Evolutionary conservation across 345 rosid genomes (phyloP).

Genomic region (Gossypium ekmanianum): DNA sequence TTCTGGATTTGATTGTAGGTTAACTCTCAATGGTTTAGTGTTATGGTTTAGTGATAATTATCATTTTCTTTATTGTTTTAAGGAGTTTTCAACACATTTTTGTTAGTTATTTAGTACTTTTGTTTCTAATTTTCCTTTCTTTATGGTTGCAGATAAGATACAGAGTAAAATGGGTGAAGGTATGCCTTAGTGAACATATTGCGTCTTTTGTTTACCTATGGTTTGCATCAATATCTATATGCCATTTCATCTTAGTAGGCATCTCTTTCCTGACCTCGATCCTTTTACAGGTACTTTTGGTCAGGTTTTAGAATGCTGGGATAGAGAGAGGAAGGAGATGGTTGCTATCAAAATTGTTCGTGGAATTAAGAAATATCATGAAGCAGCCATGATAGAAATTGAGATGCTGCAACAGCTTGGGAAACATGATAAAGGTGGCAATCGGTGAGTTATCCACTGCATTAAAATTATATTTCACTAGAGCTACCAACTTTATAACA

Average conservation of each 20-base stretch:
- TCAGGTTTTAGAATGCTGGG: slow-evolving; percentile 87
- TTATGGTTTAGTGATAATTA: neutral
- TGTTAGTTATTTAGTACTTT: neutral
- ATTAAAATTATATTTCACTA: slow-evolving; percentile 13
- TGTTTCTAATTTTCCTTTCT: slow-evolving; percentile 9
- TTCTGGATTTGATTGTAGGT: neutral
- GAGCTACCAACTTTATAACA: neutral
- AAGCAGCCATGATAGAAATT: slow-evolving; percentile 93
- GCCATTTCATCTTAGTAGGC: neutral
- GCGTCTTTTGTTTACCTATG: neutral
- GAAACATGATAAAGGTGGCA: slow-evolving; percentile 70
- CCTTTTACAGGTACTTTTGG: slow-evolving; percentile 62
- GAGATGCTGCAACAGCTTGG: slow-evolving; percentile 72
- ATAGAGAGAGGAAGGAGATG: slow-evolving; percentile 62
- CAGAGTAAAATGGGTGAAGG: slow-evolving; percentile 91
- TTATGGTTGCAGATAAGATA: slow-evolving; percentile 57
- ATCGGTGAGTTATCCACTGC: slow-evolving; percentile 46
- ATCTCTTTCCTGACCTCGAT: neutral
- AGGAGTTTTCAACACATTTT: neutral
- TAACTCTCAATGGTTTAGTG: neutral
- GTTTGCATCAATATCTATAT: slow-evolving; percentile 19
- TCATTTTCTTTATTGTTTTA: neutral
- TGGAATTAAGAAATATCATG: slow-evolving; percentile 71
- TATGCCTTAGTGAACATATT: slow-evolving; percentile 3
- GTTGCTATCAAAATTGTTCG: slow-evolving; percentile 89